Evolutionary conservation across 305 asterid genomes (phyloP).

Genomic region (Fraxinus velutina): DNA sequence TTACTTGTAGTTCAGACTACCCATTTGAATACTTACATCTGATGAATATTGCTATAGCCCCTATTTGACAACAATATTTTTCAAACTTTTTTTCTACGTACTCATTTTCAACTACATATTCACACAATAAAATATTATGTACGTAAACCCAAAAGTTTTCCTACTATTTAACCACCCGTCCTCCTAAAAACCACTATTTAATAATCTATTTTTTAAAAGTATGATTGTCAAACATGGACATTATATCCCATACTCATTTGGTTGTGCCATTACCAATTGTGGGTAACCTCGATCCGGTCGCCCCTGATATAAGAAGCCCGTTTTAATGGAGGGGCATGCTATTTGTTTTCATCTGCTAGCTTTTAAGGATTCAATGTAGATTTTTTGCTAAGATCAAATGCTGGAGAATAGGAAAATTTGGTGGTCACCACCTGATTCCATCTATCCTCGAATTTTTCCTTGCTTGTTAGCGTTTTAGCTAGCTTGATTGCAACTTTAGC

Average conservation of each 20-base stretch:
- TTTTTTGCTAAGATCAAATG: not conserved
- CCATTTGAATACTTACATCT: not conserved
- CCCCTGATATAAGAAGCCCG: not conserved
- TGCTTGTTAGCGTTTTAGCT: not conserved
- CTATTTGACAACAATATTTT: not conserved
- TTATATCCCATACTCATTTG: not conserved
- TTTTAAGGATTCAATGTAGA: not conserved
- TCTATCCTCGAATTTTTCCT: not conserved
- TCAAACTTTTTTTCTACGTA: too few species aligned
- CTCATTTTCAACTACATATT: not conserved
- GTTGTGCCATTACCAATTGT: not conserved
- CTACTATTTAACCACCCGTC: not conserved
- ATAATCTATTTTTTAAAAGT: not conserved
- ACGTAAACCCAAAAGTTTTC: not conserved
- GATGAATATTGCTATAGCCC: not conserved
- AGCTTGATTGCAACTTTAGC: not conserved
- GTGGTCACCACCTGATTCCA: not conserved
- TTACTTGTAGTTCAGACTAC: not conserved
- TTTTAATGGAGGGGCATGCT: not conserved
- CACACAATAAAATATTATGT: not conserved
- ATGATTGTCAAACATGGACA: not conserved
- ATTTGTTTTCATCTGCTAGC: not conserved
- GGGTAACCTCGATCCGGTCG: not conserved
- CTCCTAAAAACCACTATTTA: not conserved
- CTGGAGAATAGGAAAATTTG: not conserved